phyloP scores from a whole-genome alignment of 192 early-diverging fungal species.

The Nowakowskiella sp. region DNA sequence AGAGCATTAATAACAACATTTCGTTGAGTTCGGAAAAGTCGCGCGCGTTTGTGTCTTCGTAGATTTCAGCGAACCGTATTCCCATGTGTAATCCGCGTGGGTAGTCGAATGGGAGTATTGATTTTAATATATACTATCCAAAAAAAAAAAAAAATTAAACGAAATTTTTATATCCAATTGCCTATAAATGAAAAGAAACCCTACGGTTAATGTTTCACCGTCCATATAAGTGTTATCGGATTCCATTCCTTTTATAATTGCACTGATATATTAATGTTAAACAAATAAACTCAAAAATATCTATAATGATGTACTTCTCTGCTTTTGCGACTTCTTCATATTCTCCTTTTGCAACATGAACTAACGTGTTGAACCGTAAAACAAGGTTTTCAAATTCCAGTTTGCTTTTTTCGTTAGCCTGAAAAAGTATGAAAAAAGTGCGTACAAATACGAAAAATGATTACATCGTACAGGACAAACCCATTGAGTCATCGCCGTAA shows the following conservation, averaged over 20 bases:
- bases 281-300: no score
- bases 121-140: conserved; percentile 27
- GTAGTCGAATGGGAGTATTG: conserved; percentile 31
- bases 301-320: conserved; percentile 28
- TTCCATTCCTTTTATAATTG: conserved; percentile 35
- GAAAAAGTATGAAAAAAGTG: conserved; percentile 12
- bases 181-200: conserved; percentile 9
- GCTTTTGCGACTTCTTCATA: conserved; percentile 29
- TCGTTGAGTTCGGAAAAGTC: conserved; percentile 35
- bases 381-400: conserved; percentile 33
- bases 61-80: conserved; percentile 22
- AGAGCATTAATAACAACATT: conserved; percentile 53
- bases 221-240: conserved; percentile 33
- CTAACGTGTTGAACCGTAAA: conserved; percentile 21
- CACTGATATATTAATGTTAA: conserved; percentile 5
- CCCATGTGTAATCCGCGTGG: conserved; percentile 31
- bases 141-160: background rate
- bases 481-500: conserved; percentile 21
- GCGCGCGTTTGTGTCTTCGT: conserved; percentile 25
- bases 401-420: conserved; percentile 1
- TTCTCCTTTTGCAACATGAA: conserved; percentile 26
- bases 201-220: conserved; percentile 26
- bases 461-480: conserved; percentile 17
- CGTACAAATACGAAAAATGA: background rate
- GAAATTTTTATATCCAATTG: background rate